A percentile compares a stretch with the other conserved stretches of the same genome.
Conservation (phyloP, 768 basidiomycete species). For the Heimioporus sp. region DNA sequence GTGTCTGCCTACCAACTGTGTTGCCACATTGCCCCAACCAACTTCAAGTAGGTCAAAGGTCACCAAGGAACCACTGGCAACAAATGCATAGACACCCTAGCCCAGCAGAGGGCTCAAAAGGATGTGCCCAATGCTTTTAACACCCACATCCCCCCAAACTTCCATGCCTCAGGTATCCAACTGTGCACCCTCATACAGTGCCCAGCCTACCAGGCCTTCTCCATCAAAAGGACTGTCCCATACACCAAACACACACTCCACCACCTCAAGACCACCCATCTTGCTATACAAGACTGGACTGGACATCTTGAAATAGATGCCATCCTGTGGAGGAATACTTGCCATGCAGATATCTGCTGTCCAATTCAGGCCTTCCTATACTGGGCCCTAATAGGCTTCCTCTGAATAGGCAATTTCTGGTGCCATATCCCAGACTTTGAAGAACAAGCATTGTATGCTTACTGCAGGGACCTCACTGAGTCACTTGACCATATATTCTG, state of each 20-base stretch:
- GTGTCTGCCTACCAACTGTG: background rate
- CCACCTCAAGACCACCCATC: background rate
- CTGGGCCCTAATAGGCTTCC: background rate
- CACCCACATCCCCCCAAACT: too few relatives aligned
- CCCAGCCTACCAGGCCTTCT: background rate
- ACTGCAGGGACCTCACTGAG: background rate
- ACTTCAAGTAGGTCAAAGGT: background rate
- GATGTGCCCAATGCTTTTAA: too few relatives aligned
- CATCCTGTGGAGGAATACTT: background rate
- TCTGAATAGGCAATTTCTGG: background rate
- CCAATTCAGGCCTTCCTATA: background rate
- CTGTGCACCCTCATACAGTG: background rate
- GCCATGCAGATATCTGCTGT: background rate
- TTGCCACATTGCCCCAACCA: background rate
- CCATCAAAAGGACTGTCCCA: too few relatives aligned
- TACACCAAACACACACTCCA: background rate
- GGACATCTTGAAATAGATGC: background rate
- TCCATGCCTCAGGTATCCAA: too few relatives aligned
- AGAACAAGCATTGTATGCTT: background rate
- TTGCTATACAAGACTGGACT: too few relatives aligned
- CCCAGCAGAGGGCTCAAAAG: background rate
- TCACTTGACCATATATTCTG: background rate
- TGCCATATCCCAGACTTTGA: background rate
- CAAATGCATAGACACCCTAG: background rate
- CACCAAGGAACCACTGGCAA: background rate